Base-by-base conservation (phyloP, 305 asterid species). In the Solanum chacoense region DNA sequence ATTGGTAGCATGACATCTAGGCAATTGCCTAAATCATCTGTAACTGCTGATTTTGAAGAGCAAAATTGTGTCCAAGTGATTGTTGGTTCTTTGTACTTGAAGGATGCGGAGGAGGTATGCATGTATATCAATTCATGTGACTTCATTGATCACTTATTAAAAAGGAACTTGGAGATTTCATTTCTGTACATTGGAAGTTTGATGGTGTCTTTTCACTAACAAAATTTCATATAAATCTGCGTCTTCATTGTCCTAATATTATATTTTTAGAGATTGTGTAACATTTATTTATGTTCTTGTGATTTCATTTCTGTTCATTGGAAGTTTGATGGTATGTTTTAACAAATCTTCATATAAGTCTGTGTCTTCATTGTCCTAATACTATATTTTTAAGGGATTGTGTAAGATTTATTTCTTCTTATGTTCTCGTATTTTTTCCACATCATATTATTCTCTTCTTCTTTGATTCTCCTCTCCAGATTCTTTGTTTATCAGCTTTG, bases 31-130 rank as follows among this genome's bases (percentile, higher is more conserved):
- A 93, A 90, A 86, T 92, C 97, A 45, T 91, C 90, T 72, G 65
- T 92, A 65, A 84, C 84, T 28, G 90, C 92, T 85, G 89, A 91
- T 32, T 92, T 92, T 89, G 93, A 93, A 87, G 99, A 92, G 63
- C 93, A 88, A 59, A 92, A 91, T 72, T 87, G 86, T 85, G 91
- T 97, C 87, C 93, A 90, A 90, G 98, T 97, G 40, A 91, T 94
- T 84, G 98, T 95, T 92, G 99, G 95, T 90, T 97, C 99, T 88
- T 94, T 97, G 84, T 95, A 90, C 94, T 91, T 97, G 67, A 95
- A 96, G 94, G 99, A 96, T 90, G 98, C 99, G 26, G 92, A 94
- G 91, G 97, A 96, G 99, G 99, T 97, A 93, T 85, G 45, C 87
- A 11, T 34, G n/a, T 55, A 11, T 55, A 32, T 84, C 32, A 55